Base-by-base conservation (phyloP, 2,329 filamentous ascomycete species). In the Ophiostoma quercus region DNA sequence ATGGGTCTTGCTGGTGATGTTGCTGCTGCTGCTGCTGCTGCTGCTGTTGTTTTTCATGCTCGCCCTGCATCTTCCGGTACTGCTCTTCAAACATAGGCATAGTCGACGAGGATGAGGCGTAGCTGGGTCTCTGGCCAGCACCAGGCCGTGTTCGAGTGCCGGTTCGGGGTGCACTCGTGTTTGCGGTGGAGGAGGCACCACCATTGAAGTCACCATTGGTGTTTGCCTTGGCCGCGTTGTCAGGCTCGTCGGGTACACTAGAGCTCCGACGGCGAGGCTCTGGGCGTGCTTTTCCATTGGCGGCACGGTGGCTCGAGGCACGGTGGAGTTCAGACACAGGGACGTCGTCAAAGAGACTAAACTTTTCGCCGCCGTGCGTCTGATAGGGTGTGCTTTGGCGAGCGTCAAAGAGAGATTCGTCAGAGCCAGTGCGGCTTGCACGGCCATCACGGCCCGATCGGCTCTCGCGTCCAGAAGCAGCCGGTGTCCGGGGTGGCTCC, bases 341-440 rank as follows among this genome's bases (percentile, higher is more conserved):
- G 4, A 71, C 72, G 7, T 80, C 82, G 63, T 86, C 85, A 71
- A 86, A 87, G 0, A 85, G 82, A 65, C 87, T 83, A 4, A 85
- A 84, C 77, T 84, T 88, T 76, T 89, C 87, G 43, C 87, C 85
- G 14, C 84, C 81, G 41, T 84, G 81, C 1, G 80, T 82, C 60
- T 82, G 80, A 74, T 88, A 89, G 0, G 86, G 85, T 6, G 84
- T 85, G 73, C 84, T 85, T 69, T 85, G 81, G n/a, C 85, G 81
- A n/a, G 77, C 76, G 71, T 87, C 84, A 60, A 79, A 70, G 62
- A 79, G 79, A 0, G 77, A 77, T 9, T 72, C 72, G 22, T 73
- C 69, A 1, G 70, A 70, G 2, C 63, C 9, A 39, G 60, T 68
- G 5, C 66, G 67, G 65, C 65, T 54, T n/a, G 43, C 34, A 8